A percentile compares a stretch with the other conserved stretches of the same genome.
These are phyloP conservation scores for Penicillium sp. DNA, from an alignment of 2,329 filamentous ascomycete genomes.

Conservation along the genomic window DNA sequence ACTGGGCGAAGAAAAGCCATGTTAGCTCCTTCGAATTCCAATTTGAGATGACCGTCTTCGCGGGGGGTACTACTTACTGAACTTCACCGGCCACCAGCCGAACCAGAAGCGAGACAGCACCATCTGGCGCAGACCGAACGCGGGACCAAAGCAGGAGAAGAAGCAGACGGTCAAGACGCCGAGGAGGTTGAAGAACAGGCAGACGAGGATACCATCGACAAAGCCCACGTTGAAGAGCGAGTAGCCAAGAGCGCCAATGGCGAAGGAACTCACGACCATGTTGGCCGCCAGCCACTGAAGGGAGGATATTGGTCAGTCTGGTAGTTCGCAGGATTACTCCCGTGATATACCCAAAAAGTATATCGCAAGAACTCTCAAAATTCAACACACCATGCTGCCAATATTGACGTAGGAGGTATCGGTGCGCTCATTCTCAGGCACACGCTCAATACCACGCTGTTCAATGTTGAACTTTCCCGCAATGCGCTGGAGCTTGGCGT, in stretches of 20 bases:
- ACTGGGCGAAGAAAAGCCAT: conserved; percentile 42
- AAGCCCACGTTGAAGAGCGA: conserved; percentile 71
- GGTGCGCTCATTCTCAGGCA: conserved; percentile 68
- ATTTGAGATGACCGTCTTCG: background rate
- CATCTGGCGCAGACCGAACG: conserved; percentile 76
- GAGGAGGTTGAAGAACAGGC: conserved; percentile 74
- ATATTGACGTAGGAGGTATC: conserved; percentile 67
- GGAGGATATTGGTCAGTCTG: conserved; percentile 25
- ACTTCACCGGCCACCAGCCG: conserved; percentile 69
- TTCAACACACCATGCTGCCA: conserved; percentile 65
- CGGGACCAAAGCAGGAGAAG: conserved; percentile 75
- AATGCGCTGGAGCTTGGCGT: conserved; percentile 62
- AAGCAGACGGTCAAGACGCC: conserved; percentile 72
- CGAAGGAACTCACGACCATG: conserved; percentile 75
- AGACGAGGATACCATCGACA: conserved; percentile 69
- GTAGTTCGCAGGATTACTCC: conserved; percentile 5
- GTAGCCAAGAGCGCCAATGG: conserved; percentile 70
- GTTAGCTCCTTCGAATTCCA: conserved; percentile 9
- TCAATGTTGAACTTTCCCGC: conserved; percentile 69
- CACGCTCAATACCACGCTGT: conserved; percentile 73
- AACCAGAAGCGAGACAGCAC: conserved; percentile 78
- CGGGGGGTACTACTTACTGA: conserved; percentile 53
- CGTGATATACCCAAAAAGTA: background rate
- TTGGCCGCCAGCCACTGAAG: conserved; percentile 75
- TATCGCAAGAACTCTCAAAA: background rate